A percentile compares a stretch with the other conserved stretches of the same genome.
Conservation (phyloP, 2,329 filamentous ascomycete species). For the Penicillium sp. region DNA sequence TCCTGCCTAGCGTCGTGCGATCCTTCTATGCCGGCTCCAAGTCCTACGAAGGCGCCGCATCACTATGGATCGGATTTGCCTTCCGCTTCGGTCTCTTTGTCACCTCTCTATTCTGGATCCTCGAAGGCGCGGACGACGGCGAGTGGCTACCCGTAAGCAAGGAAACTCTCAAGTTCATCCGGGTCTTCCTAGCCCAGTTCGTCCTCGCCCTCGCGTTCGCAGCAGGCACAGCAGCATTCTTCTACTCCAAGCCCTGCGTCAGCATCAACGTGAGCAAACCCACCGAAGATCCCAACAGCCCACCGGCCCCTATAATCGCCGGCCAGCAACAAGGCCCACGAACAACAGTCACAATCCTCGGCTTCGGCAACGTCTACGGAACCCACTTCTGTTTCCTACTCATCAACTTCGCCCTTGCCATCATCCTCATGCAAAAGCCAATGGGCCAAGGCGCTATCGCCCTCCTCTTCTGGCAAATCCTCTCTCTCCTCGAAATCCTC, state of each 20-base stretch:
- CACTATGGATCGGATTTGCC: constrained; percentile 77
- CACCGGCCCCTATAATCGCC: constrained; percentile 30
- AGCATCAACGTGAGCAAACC: constrained; percentile 62
- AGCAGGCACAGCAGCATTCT: constrained; percentile 80
- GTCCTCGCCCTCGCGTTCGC: constrained; percentile 77
- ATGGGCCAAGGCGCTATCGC: constrained; percentile 87
- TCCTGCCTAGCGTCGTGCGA: constrained; percentile 76
- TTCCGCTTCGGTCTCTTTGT: constrained; percentile 75
- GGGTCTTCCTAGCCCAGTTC: constrained; percentile 76
- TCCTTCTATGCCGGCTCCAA: constrained; percentile 78
- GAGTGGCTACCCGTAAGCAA: constrained; percentile 70
- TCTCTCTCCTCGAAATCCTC: constrained; percentile 68
- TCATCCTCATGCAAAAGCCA: constrained; percentile 83
- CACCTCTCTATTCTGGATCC: constrained; percentile 78
- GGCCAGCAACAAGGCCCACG: constrained; percentile 29
- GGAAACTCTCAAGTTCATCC: constrained; percentile 67
- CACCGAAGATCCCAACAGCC: constrained; percentile 44
- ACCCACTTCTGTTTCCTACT: constrained; percentile 84
- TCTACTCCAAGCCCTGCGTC: constrained; percentile 82
- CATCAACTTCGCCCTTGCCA: constrained; percentile 72
- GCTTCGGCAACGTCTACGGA: constrained; percentile 91
- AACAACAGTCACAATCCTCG: constrained; percentile 71
- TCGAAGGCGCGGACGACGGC: constrained; percentile 82
- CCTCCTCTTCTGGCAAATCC: constrained; percentile 82
- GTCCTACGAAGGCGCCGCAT: constrained; percentile 83